Conservation (phyloP, 345 rosid genomes). For the Trapa bicornis region DNA sequence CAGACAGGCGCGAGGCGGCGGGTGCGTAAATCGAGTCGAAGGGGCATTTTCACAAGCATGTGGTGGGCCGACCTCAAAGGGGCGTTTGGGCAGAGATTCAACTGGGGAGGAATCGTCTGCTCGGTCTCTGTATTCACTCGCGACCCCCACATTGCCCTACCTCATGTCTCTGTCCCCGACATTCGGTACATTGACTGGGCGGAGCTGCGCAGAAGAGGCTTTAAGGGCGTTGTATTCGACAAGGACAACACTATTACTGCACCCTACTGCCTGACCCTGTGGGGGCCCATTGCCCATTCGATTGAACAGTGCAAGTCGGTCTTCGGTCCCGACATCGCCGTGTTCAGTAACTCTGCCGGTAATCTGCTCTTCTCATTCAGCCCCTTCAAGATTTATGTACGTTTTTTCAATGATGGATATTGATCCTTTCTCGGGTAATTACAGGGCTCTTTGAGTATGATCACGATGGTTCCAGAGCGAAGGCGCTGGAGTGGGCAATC, state of each 20-base stretch:
- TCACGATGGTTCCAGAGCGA: constrained; percentile 70
- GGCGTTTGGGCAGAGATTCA: constrained; percentile 79
- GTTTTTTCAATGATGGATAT: constrained; percentile 3
- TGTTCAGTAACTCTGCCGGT: constrained; percentile 97
- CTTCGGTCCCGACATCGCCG: constrained; percentile 73
- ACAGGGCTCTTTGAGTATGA: constrained; percentile 85
- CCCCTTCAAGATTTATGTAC: not conserved
- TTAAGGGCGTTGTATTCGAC: constrained; percentile 87
- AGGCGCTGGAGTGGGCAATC: constrained; percentile 64
- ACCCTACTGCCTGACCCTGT: constrained; percentile 68
- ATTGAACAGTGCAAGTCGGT: constrained; percentile 64
- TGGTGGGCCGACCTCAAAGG: constrained; percentile 93
- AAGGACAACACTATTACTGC: constrained; percentile 92
- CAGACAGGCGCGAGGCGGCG: constrained; percentile 11
- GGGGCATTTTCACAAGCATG: constrained; percentile 55
- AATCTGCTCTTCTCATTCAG: not conserved
- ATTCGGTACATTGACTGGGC: constrained; percentile 73
- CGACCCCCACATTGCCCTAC: constrained; percentile 63
- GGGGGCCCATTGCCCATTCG: constrained; percentile 55
- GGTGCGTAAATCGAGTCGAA: constrained; percentile 4
- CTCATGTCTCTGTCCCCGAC: constrained; percentile 67
- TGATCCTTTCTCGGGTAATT: constrained; percentile 6
- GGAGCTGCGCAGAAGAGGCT: constrained; percentile 65
- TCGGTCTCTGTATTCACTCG: constrained; percentile 39
- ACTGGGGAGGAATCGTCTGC: constrained; percentile 68